Conservation (phyloP, 441 rosid species). For the Populus hybrid region DNA sequence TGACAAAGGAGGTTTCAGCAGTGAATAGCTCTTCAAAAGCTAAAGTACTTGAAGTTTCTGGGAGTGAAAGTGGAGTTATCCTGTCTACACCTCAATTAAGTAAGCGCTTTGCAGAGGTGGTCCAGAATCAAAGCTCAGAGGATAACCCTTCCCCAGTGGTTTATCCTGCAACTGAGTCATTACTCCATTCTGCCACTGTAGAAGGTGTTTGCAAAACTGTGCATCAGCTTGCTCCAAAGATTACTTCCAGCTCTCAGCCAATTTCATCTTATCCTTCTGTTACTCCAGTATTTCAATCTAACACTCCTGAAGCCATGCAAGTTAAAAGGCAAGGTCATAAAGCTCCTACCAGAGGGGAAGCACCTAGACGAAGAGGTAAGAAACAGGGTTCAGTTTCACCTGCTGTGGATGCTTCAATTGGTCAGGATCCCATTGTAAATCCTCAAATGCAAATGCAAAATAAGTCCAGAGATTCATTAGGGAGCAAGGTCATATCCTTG, state of each 20-base stretch:
- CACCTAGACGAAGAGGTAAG: slow-evolving; percentile 49
- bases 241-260: slow-evolving; percentile 29
- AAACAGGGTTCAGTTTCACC: slow-evolving; percentile 31
- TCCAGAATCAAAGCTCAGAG: slow-evolving; percentile 27
- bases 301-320: slow-evolving; percentile 26
- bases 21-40: slow-evolving; percentile 32
- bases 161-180: slow-evolving; percentile 20
- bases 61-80: slow-evolving; percentile 24
- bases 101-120: slow-evolving; percentile 27
- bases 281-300: slow-evolving; percentile 24
- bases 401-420: slow-evolving; percentile 33
- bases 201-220: slow-evolving; percentile 20
- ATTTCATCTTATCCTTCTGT: slow-evolving; percentile 25
- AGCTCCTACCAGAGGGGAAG: slow-evolving; percentile 33
- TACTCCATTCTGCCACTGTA: slow-evolving; percentile 18
- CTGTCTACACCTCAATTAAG: slow-evolving; percentile 19
- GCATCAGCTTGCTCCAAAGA: slow-evolving; percentile 18
- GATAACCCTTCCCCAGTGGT: slow-evolving; percentile 22
- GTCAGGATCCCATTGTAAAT: slow-evolving; percentile 31
- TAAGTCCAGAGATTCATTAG: slow-evolving; percentile 31
- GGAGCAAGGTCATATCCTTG: slow-evolving; percentile 27
- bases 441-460: slow-evolving; percentile 25
- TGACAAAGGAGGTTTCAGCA: slow-evolving; percentile 32
- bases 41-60: slow-evolving; percentile 23
- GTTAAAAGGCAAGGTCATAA: slow-evolving; percentile 48